phyloP scores from a whole-genome alignment of 2,329 filamentous ascomycete species.

The Arthrinium puccinioides region DNA sequence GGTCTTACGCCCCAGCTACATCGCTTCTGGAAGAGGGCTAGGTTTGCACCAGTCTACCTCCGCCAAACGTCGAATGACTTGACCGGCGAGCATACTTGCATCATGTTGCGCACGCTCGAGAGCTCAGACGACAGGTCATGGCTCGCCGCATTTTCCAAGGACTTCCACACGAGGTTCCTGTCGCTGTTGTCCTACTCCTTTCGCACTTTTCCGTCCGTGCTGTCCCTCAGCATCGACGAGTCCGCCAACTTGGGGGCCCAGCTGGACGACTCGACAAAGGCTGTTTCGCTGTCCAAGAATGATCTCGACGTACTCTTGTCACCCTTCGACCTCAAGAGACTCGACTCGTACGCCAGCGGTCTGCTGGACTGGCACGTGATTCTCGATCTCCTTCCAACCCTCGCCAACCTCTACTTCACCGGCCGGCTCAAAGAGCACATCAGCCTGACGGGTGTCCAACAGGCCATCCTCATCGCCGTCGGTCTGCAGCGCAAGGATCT shows the following conservation, averaged over 20 bases:
- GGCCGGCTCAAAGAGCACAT: constrained; percentile 62
- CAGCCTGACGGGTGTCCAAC: constrained; percentile 73
- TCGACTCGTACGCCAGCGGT: constrained; percentile 94
- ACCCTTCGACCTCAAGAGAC: constrained; percentile 88
- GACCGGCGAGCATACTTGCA: constrained; percentile 94
- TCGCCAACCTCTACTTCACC: constrained; percentile 80
- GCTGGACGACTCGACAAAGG: constrained; percentile 49
- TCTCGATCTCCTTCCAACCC: constrained; percentile 78
- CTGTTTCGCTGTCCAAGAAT: constrained; percentile 56
- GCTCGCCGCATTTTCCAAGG: constrained; percentile 83
- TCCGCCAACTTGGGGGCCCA: constrained; percentile 68
- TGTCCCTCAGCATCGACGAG: constrained; percentile 82
- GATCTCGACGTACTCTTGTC: constrained; percentile 75
- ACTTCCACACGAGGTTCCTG: constrained; percentile 93
- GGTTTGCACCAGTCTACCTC: constrained; percentile 85
- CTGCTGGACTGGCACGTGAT: constrained; percentile 98
- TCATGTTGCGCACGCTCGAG: constrained; percentile 83
- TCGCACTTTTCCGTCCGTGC: constrained; percentile 67
- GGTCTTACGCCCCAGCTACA: constrained; percentile 81
- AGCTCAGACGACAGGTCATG: constrained; percentile 65
- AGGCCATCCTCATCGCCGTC: constrained; percentile 79
- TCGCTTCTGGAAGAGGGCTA: constrained; percentile 91
- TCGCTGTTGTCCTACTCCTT: constrained; percentile 89
- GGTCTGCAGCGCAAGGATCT: constrained; percentile 88
- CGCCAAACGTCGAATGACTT: constrained; percentile 93